These are phyloP conservation scores for Cymbidium sinense DNA, from an alignment of 106 monocot species.

Conservation along the genomic window DNA sequence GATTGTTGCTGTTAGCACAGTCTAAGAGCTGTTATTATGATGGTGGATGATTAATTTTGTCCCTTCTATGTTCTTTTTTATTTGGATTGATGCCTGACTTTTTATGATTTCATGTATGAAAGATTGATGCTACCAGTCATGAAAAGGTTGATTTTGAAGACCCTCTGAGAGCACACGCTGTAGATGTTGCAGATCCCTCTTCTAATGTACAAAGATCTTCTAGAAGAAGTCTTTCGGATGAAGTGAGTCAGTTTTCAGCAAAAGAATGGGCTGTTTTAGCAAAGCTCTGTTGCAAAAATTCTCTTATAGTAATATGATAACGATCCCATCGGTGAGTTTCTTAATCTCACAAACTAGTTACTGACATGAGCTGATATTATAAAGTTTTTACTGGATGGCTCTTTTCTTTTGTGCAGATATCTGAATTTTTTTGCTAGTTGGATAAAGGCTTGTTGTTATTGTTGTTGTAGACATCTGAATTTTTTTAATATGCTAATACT, in stretches of 20 bases:
- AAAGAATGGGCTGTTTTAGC: conserved; percentile 37
- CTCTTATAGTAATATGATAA: conserved; percentile 18
- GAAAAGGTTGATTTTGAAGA: conserved; percentile 24
- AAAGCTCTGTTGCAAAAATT: conserved; percentile 23
- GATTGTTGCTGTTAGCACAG: not conserved
- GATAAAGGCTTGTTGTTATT: too few species aligned
- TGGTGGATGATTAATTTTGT: not conserved
- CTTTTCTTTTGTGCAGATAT: not conserved
- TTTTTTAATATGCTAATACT: not conserved
- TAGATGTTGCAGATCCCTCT: not conserved
- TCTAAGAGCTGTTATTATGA: not conserved
- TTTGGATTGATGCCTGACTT: not conserved
- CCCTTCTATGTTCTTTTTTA: not conserved
- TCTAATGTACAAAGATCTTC: not conserved
- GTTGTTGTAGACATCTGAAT: too few species aligned
- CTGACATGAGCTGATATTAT: not conserved
- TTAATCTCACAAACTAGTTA: not conserved
- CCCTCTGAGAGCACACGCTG: conserved; percentile 16
- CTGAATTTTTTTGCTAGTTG: not conserved
- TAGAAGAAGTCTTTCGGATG: conserved; percentile 7
- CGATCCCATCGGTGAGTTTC: conserved; percentile 22
- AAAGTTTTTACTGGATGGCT: not conserved
- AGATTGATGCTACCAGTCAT: conserved; percentile 7
- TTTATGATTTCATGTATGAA: not conserved
- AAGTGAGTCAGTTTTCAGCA: conserved; percentile 9